Conservation (phyloP, 768 basidiomycete genomes). For the Boletus sp. region DNA sequence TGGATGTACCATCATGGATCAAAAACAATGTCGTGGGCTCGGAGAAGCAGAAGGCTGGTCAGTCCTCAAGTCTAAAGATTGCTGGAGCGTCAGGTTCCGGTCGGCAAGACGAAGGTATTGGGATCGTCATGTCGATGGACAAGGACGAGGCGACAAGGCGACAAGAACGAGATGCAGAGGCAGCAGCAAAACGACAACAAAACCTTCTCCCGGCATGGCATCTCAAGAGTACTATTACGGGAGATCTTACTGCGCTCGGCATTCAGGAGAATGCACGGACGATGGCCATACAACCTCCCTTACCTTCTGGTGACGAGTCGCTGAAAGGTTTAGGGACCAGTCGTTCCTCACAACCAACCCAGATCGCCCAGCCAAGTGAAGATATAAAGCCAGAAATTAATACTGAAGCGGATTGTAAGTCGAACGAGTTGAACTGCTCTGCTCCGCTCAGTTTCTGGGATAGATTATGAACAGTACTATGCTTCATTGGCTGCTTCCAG, state of each 20-base stretch:
- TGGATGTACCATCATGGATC: constrained; percentile 83
- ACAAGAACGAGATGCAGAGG: constrained; percentile 73
- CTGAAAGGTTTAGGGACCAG: constrained; percentile 63
- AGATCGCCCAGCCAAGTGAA: constrained; percentile 22
- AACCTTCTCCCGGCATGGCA: constrained; percentile 95
- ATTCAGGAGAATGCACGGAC: constrained; percentile 65
- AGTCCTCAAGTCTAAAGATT: constrained; percentile 60
- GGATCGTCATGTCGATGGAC: constrained; percentile 85
- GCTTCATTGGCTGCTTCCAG: constrained; percentile 69
- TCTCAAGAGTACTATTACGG: constrained; percentile 91
- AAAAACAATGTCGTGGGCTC: constrained; percentile 65
- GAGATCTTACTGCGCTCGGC: constrained; percentile 85
- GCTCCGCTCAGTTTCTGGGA: not conserved
- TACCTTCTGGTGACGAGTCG: constrained; percentile 66
- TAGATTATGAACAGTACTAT: constrained; percentile 82
- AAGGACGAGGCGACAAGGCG: constrained; percentile 77
- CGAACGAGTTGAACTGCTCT: not conserved
- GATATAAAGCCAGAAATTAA: constrained; percentile 48
- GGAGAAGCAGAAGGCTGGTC: constrained; percentile 54
- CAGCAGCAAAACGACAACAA: constrained; percentile 82
- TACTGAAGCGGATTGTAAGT: constrained; percentile 65
- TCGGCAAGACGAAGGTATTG: constrained; percentile 71
- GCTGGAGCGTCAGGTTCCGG: constrained; percentile 63
- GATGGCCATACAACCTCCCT: constrained; percentile 32
- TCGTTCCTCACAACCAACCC: constrained; percentile 35